Base-by-base conservation (phyloP, 2,329 filamentous ascomycete species). In the Tolypocladium paradoxum region DNA sequence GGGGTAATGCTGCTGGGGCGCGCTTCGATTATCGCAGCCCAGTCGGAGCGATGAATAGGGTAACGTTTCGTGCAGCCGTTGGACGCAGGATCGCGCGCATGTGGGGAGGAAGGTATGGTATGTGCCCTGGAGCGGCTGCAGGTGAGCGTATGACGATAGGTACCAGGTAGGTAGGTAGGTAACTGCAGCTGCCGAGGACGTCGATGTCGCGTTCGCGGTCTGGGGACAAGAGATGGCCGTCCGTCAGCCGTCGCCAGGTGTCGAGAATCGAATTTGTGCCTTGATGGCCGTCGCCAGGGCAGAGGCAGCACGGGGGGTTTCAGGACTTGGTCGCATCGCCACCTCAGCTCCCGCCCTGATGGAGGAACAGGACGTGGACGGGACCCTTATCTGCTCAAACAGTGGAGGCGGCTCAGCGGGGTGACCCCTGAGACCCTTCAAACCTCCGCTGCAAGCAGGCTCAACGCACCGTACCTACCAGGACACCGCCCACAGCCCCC, bases 281-380 rank as follows among this genome's bases (percentile, higher is more conserved):
- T 37, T 49, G 51, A 51, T 55, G 54, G 53, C 56, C 49, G 55
- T 52, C 53, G 55, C 51, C 57, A 55, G 54, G 57, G 54, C 50
- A 53, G 52, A 53, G 55, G 53, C 53, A 53, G 34, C 33, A 46
- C 34, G 48, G 51, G 48, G 49, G 51, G 49, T 57, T 54, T 53
- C 54, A 55, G 54, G 52, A 52, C 51, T 47, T 36, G 49, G 54
- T 48, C 43, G 5, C 27, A 20, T 46, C 43, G 31, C 7, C 35
- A 36, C 34, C 6, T 18, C 16, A 36, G 34, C 34, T 18, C n/a
- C 16, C 24, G 24, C 43, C 22, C 38, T 16, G 22, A 16, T 24
- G 7, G 38, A 43, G 43, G 27, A 11, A 31, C 27, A 29, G 27
- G 43, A 12, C 40, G 9, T n/a, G 43, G 43, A 12, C 16, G 24